Evolutionary conservation across 441 rosid genomes (phyloP).

Genomic region (Biscutella laevigata): DNA sequence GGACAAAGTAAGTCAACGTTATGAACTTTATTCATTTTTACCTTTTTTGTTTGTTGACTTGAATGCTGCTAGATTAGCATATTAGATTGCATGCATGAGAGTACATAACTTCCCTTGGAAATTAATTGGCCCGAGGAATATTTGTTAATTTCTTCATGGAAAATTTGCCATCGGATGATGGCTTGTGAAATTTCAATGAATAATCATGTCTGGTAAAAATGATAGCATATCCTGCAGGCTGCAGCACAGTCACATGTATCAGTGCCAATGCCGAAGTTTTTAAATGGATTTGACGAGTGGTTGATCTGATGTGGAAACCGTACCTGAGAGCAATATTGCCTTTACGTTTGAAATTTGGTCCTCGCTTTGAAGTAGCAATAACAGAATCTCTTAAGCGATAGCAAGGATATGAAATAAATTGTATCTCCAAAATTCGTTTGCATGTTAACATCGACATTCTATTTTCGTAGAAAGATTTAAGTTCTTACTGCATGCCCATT

Average conservation of each 20-base stretch:
- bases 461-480: conserved; percentile 7
- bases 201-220: not conserved
- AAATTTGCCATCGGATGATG: conserved; percentile 1
- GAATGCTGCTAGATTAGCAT: not conserved
- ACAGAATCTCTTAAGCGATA: not conserved
- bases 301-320: not conserved
- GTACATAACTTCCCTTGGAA: not conserved
- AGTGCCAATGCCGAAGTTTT: not conserved
- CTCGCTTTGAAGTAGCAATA: not conserved
- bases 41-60: not conserved
- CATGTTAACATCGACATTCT: not conserved
- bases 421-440: not conserved
- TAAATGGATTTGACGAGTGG: not conserved
- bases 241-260: not conserved
- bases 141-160: not conserved
- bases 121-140: not conserved
- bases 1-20: conserved; percentile 62
- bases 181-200: not conserved
- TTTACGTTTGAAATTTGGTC: not conserved
- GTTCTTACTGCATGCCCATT: conserved; percentile 14
- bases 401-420: not conserved
- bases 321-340: not conserved
- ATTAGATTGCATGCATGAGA: not conserved
- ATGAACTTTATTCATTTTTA: not conserved
- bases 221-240: not conserved